These are phyloP conservation scores for Fabrea salina DNA, from an alignment of 169 alveolate species.

Conservation along the genomic window DNA sequence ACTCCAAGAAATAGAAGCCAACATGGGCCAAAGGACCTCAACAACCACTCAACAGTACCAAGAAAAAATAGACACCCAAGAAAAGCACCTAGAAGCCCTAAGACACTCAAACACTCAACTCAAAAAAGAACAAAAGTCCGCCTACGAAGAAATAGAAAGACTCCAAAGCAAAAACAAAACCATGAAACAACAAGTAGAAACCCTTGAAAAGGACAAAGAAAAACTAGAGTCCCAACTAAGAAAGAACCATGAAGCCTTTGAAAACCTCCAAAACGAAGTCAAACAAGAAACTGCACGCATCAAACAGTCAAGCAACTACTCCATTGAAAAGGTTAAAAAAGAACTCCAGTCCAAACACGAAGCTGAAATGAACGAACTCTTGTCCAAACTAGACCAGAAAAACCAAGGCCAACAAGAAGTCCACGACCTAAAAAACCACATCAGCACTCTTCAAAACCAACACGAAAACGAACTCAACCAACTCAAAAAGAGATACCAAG, in stretches of 20 bases:
- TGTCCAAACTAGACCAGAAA: neutral
- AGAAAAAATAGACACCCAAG: constrained; percentile 5
- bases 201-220: neutral
- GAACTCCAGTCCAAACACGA: neutral
- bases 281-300: neutral
- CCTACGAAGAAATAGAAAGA: neutral
- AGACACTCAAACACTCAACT: neutral
- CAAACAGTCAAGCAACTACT: neutral
- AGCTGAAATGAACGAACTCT: neutral
- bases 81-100: constrained; percentile 3
- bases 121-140: constrained; percentile 11
- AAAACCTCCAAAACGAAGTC: constrained; percentile 3
- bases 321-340: neutral
- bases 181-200: neutral
- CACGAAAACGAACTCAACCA: neutral
- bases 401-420: neutral
- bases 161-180: neutral
- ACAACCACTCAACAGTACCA: neutral
- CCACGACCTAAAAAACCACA: neutral
- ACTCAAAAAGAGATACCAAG: constrained; percentile 15
- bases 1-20: neutral
- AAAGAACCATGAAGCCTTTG: constrained; percentile 21
- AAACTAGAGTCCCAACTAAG: neutral
- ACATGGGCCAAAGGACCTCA: neutral
- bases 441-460: neutral